Percentiles rank a stretch among this genome's conserved stretches.
phyloP scores from a whole-genome alignment of 2,329 filamentous ascomycete genomes.

The Ophiostoma perfectum region DNA sequence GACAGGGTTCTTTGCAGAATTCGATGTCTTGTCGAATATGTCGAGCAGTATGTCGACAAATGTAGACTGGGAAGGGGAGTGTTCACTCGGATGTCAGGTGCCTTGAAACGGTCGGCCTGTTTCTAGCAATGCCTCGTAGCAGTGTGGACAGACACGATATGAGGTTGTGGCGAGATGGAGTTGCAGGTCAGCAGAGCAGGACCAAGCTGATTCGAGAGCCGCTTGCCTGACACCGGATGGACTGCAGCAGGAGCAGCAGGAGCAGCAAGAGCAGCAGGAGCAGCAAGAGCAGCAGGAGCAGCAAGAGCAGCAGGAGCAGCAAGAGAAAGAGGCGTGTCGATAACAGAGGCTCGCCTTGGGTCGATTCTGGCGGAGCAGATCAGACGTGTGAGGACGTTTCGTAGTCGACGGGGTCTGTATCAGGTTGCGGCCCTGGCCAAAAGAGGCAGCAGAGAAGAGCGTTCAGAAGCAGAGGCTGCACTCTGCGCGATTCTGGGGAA shows the following conservation, averaged over 20 bases:
- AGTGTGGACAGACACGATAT: slow-evolving; percentile 15
- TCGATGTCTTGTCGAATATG: slow-evolving; percentile 11
- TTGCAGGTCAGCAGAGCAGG: slow-evolving; percentile 14
- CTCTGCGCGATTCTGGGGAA: neutral
- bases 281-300: neutral
- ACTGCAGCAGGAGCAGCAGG: neutral
- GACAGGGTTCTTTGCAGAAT: slow-evolving; percentile 15
- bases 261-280: neutral
- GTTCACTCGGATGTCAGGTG: slow-evolving; percentile 37
- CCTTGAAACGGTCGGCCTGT: slow-evolving; percentile 37
- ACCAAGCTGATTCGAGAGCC: slow-evolving; percentile 11
- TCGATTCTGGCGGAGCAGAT: slow-evolving; percentile 22
- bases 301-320: too few relatives aligned
- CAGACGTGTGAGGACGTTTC: slow-evolving; percentile 46
- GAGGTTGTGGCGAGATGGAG: slow-evolving; percentile 10
- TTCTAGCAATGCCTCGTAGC: slow-evolving; percentile 28
- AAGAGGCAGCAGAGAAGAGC: neutral
- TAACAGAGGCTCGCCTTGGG: neutral
- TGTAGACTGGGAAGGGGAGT: neutral
- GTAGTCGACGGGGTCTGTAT: slow-evolving; percentile 36
- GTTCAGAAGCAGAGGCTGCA: neutral
- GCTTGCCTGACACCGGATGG: neutral
- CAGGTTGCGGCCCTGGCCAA: slow-evolving; percentile 31
- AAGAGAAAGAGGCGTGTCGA: neutral
- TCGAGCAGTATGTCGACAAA: neutral